These are phyloP conservation scores for Tubosaeta sp. DNA, from an alignment of 768 basidiomycete genomes.

Conservation along the genomic window DNA sequence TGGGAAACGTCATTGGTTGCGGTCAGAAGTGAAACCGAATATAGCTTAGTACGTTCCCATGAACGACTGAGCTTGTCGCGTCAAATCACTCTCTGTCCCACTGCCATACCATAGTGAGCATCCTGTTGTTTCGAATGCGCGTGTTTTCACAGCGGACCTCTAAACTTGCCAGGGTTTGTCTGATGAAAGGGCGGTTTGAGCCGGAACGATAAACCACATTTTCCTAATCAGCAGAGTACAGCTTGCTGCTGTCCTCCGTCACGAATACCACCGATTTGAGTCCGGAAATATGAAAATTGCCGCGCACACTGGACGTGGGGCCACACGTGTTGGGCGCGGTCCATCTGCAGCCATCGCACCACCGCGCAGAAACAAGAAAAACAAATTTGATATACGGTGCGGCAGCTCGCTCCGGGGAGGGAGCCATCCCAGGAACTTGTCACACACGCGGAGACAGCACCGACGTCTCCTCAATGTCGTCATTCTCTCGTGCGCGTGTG, in stretches of 20 bases:
- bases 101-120: not conserved
- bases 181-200: slow-evolving; percentile 11
- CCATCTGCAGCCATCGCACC: not conserved
- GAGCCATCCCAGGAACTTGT: not conserved
- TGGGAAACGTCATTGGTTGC: not conserved
- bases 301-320: not conserved
- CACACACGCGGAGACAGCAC: not conserved
- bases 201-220: not conserved
- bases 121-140: slow-evolving; percentile 2
- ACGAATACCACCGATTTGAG: no score
- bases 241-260: no score
- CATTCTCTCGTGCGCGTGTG: not conserved
- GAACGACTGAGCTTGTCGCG: not conserved
- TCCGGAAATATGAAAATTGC: not conserved
- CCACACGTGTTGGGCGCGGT: not conserved
- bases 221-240: slow-evolving; percentile 9
- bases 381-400: not conserved
- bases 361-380: not conserved
- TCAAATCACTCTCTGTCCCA: not conserved
- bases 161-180: slow-evolving; percentile 19
- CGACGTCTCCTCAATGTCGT: not conserved
- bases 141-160: slow-evolving; percentile 12
- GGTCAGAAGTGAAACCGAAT: not conserved
- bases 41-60: not conserved
- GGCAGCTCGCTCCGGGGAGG: not conserved